A percentile compares a stretch with the other conserved stretches of the same genome.
phyloP scores from a whole-genome alignment of 441 rosid species.

The Euphorbia corollata region DNA sequence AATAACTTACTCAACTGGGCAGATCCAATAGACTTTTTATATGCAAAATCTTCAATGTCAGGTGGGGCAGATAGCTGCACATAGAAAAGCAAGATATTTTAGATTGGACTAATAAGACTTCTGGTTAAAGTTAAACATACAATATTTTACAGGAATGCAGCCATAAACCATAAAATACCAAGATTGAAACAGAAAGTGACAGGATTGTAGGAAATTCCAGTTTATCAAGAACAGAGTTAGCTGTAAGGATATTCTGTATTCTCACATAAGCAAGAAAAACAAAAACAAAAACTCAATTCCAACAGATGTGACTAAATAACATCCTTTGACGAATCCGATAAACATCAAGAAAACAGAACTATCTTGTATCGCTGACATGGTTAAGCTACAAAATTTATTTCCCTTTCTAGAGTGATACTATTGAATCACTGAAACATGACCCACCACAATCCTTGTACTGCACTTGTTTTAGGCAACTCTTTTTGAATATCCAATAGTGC shows the following conservation, averaged over 20 bases:
- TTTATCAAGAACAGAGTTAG: neutral
- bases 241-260: neutral
- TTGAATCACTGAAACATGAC: neutral
- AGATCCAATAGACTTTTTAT: slow-evolving; percentile 35
- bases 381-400: neutral
- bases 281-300: neutral
- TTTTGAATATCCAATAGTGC: neutral
- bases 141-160: neutral
- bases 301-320: neutral
- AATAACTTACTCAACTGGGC: slow-evolving; percentile 34
- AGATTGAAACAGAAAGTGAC: neutral
- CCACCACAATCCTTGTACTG: neutral
- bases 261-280: neutral
- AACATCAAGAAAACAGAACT: neutral
- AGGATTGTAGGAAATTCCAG: neutral
- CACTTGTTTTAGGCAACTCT: neutral
- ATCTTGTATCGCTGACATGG: neutral
- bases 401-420: neutral
- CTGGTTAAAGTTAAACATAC: neutral
- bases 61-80: slow-evolving; percentile 40
- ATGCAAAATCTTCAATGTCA: slow-evolving; percentile 75
- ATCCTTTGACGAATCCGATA: neutral
- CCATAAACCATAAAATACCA: neutral
- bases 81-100: slow-evolving; percentile 2
- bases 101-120: neutral